Percentiles rank a stretch among this genome's conserved stretches.
These are phyloP conservation scores for Macrotyloma uniflorum DNA, from an alignment of 306 rosid genomes.

Conservation along the genomic window DNA sequence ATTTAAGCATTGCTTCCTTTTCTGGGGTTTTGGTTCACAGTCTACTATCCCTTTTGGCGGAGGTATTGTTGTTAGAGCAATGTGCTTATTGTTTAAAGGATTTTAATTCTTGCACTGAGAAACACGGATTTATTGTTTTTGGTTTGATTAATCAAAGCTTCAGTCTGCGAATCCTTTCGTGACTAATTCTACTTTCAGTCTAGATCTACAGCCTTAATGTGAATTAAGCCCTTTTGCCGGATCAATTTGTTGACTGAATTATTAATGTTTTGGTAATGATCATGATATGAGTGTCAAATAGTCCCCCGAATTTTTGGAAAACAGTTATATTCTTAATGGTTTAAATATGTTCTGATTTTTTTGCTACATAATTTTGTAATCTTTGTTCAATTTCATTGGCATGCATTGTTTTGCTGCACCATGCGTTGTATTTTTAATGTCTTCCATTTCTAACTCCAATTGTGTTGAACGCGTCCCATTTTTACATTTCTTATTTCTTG, in stretches of 20 bases:
- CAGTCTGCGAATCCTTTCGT: neutral
- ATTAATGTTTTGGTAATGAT: neutral
- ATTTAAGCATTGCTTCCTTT: neutral
- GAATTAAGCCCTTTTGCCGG: neutral
- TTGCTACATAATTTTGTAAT: neutral
- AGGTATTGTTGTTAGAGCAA: too few relatives aligned
- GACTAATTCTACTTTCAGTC: neutral
- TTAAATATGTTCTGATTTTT: neutral
- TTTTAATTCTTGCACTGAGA: neutral
- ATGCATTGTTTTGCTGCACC: neutral
- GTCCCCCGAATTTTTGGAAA: neutral
- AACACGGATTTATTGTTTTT: neutral
- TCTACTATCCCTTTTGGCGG: neutral
- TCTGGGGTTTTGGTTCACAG: neutral
- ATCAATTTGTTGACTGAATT: neutral
- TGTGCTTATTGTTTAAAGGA: neutral
- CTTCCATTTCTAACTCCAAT: neutral
- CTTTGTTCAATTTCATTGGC: neutral
- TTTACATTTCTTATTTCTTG: constrained; percentile 15
- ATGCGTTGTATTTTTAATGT: neutral
- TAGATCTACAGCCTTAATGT: constrained; percentile 21
- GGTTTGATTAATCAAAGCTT: constrained; percentile 5
- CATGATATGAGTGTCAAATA: neutral
- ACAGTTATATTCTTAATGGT: neutral
- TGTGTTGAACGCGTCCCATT: neutral